Base-by-base conservation (phyloP, 768 basidiomycete species). In the Mycena haematopus region DNA sequence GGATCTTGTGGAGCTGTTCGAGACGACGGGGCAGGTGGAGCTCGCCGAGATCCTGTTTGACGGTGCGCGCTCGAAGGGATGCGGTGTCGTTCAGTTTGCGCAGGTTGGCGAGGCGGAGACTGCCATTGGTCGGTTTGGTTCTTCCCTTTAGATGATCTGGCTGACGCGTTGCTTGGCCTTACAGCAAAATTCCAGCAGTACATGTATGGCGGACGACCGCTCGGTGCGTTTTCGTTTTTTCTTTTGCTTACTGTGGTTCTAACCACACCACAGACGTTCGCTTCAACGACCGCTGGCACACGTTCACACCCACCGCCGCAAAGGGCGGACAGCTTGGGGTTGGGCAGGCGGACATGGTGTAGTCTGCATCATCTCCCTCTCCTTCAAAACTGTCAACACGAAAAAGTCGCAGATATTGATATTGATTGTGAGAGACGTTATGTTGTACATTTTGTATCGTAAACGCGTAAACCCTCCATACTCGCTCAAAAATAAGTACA, bases 211-310 rank as follows among this genome's bases (percentile, higher is more conserved):
- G 95, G 95, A 17, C 80, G 95, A 47, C 95, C 95, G 36, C 76
- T 95, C 25, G 91, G 90, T 91, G 72, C 58, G 86, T 79, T 52
- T 47, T 24, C 36, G 3, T 52, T 57, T 62, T 52, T 19, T 27
- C 38, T 13, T 36, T 27, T 45, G 6, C 3, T 40, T 14, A 8
- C 57, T 33, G 40, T 14, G 49, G 44, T 52, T 45, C 36, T 56
- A 7, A 29, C 63, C 29, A 56, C 63, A 21, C 27, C 53, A 7
- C 67, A 90, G 95, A 96, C 70, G 95, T 97, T 36, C 89, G 92
- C 65, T 96, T 94, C 85, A 97, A 96, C 73, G 93, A 95, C 71
- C 88, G 94, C 67, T 95, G 93, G 93, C 95, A 97, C 74, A 92
- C 92, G 0, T 97, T 96, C 75, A 85, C 94, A 4, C 90, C 92